Conservation (phyloP, 1,139 yeast species). For the Yamadazyma membranifaciens region DNA sequence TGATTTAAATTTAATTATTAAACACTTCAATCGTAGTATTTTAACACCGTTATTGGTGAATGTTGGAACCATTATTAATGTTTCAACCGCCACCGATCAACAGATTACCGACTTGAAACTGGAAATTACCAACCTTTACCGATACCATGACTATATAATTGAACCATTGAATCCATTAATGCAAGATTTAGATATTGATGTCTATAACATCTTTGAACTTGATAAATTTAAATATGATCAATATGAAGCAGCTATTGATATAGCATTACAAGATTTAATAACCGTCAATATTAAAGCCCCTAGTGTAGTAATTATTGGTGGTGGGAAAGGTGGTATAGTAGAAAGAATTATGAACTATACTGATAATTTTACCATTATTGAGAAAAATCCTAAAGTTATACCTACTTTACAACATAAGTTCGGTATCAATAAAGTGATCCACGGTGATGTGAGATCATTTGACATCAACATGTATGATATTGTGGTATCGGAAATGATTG, state of each 20-base stretch:
- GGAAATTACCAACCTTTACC: slow-evolving; percentile 2
- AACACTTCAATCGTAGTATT: too few relatives aligned
- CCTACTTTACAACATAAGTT: slow-evolving; percentile 45
- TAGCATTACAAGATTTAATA: slow-evolving; percentile 44
- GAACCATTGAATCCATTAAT: slow-evolving; percentile 72
- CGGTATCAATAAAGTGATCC: slow-evolving; percentile 46
- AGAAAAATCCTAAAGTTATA: slow-evolving; percentile 67
- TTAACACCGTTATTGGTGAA: too few relatives aligned
- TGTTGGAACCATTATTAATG: too few relatives aligned
- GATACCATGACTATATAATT: slow-evolving; percentile 12
- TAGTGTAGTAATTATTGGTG: slow-evolving; percentile 67
- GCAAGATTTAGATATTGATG: slow-evolving; percentile 52
- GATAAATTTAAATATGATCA: slow-evolving; percentile 66
- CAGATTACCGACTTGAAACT: not conserved
- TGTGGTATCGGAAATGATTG: slow-evolving; percentile 77
- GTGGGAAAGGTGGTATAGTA: slow-evolving; percentile 83
- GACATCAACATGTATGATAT: slow-evolving; percentile 39
- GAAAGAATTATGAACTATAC: slow-evolving; percentile 24
- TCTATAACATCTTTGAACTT: slow-evolving; percentile 68
- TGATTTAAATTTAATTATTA: slow-evolving; percentile 2
- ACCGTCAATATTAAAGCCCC: slow-evolving; percentile 4
- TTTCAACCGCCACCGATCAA: not conserved
- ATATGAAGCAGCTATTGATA: slow-evolving; percentile 63
- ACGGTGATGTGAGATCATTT: slow-evolving; percentile 60
- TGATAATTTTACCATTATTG: slow-evolving; percentile 38